phyloP scores from a whole-genome alignment of 768 basidiomycete species.

The Russula lepida region DNA sequence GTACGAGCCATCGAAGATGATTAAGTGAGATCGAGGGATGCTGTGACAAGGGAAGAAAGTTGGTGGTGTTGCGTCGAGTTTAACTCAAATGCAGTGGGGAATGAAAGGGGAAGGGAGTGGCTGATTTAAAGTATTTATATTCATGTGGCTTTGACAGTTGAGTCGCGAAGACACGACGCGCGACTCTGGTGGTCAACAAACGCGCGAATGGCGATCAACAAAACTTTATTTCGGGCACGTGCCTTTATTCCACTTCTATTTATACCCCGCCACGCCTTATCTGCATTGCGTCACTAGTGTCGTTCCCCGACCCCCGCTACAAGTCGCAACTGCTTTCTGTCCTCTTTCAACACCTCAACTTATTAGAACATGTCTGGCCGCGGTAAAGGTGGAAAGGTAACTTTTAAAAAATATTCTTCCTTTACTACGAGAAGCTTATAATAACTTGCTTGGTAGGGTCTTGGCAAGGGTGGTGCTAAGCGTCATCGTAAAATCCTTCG shows the following conservation, averaged over 20 bases:
- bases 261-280: constrained; percentile 14
- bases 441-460: constrained; percentile 38
- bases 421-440: not conserved
- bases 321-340: not conserved
- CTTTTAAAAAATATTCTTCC: not conserved
- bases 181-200: constrained; percentile 20
- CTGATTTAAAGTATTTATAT: constrained; percentile 9
- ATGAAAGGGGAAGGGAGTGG: not conserved
- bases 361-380: constrained; percentile 59
- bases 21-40: not conserved
- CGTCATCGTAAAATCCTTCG: constrained; percentile 76
- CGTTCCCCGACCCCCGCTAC: not conserved
- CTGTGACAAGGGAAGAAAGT: no score
- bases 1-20: constrained; percentile 53
- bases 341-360: constrained; percentile 10
- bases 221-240: constrained; percentile 20
- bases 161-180: not conserved
- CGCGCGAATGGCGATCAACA: constrained; percentile 24
- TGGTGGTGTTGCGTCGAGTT: not conserved
- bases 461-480: constrained; percentile 74
- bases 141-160: not conserved
- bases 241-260: constrained; percentile 21
- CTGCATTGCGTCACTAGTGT: not conserved
- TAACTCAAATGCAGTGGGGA: constrained; percentile 1
- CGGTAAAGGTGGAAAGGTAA: constrained; percentile 70